Evolutionary conservation across 805 yeast species (phyloP), one percentile per base, ranked within the genome.

Genomic region (Candida sphagnicola): DNA sequence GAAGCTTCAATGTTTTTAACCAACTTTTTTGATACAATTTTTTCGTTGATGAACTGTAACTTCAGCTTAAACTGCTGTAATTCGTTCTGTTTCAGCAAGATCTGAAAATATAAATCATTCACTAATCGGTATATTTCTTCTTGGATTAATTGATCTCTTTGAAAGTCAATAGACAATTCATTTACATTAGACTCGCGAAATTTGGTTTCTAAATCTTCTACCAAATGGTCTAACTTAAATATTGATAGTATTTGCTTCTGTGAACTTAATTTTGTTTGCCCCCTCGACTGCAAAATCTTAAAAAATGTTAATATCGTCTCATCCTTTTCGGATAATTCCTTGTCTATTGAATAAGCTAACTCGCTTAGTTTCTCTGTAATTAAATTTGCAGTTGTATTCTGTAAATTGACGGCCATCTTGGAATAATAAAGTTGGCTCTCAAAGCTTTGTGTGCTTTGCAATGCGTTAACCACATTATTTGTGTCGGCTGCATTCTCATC

Each of bases 341-440:
- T 59, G 39, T 64, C 70, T 16, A 68, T 57, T 13, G 60, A 45
- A 42, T 54, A 66, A 4, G 68, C 61, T 38, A 67, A 53, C 38
- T 66, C 68, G 2, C 67, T 53, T 35, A 68, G 49, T 44, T 61
- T 64, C 38, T 67, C 72, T 2, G 69, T 65, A 15, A 68, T 51
- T 28, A 51, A 21, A 36, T 62, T 61, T 10, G 69, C 51, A 3
- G 68, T 53, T 3, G 60, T 43, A 40, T 57, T 60, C 10, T 65
- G 65, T 16, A 61, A 41, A 38, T 57, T 60, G 10, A 66, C 49
- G 0, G 70, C 65, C 47, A 57, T 46, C 33, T 64, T 62, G 13
- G 68, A 57, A 31, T 56, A 53, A 39, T 62, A 59, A 41, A 67
- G 46, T 37, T 66, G 70, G 17, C 62, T 50, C 33, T 65, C 72